These are phyloP conservation scores for Desmodesmus armatus DNA, from an alignment of 139 green algal species.

Conservation along the genomic window DNA sequence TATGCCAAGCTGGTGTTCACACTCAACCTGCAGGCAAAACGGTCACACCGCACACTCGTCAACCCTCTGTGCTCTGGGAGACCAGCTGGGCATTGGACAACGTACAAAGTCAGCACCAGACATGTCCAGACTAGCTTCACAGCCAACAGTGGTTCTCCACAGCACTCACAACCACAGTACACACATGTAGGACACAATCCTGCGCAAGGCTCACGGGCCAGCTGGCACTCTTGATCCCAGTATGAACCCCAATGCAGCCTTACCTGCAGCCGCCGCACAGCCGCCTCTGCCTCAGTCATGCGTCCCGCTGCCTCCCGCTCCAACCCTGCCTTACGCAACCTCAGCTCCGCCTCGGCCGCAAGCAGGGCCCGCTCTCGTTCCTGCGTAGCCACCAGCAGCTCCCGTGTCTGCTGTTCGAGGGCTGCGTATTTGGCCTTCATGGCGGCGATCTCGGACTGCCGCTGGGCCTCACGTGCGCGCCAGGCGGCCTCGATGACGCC, in stretches of 20 bases:
- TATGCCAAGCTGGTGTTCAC: constrained; percentile 79
- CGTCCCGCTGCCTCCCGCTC: constrained; percentile 66
- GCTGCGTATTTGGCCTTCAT: constrained; percentile 47
- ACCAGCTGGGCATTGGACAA: too few relatives aligned
- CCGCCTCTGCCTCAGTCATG: constrained; percentile 71
- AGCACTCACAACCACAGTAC: too few relatives aligned
- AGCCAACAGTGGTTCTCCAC: too few relatives aligned
- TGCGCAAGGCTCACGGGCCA: too few relatives aligned
- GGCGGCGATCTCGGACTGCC: constrained; percentile 48
- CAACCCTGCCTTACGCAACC: constrained; percentile 55
- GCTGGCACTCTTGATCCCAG: too few relatives aligned
- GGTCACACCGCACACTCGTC: background rate
- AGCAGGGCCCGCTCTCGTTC: constrained; percentile 64
- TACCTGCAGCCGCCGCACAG: constrained; percentile 72
- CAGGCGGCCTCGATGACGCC: constrained; percentile 72
- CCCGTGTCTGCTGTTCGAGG: constrained; percentile 59
- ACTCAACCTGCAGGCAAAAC: constrained; percentile 61
- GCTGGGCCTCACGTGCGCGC: constrained; percentile 57
- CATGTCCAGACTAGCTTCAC: too few relatives aligned
- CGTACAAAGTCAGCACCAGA: background rate
- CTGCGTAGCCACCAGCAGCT: constrained; percentile 48
- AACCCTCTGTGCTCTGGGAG: too few relatives aligned
- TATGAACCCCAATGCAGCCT: too few relatives aligned
- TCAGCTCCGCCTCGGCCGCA: constrained; percentile 57
- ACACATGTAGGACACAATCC: too few relatives aligned